phyloP scores from a whole-genome alignment of 495 filamentous ascomycete species.

The Podospora bellae-mahoneyi region DNA sequence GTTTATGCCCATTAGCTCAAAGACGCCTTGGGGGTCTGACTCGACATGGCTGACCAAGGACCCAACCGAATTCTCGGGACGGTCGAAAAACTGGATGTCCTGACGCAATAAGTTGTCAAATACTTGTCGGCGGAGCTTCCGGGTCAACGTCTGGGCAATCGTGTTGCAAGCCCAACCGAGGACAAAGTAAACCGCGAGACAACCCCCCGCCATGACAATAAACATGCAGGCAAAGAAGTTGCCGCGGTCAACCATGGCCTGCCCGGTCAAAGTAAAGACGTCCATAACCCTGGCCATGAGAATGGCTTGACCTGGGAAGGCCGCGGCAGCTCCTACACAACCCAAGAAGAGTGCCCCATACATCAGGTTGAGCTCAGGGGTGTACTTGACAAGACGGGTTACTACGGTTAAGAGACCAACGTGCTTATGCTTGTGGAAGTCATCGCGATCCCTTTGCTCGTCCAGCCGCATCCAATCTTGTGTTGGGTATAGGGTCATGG shows the following conservation, averaged over 20 bases:
- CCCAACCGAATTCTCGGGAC: slow-evolving; percentile 75
- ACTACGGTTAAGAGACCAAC: slow-evolving; percentile 18
- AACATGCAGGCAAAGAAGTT: slow-evolving; percentile 59
- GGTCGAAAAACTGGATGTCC: slow-evolving; percentile 82
- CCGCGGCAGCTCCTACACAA: slow-evolving; percentile 23
- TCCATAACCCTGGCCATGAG: slow-evolving; percentile 35
- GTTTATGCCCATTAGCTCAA: slow-evolving; percentile 81
- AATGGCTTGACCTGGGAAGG: slow-evolving; percentile 38
- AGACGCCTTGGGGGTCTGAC: slow-evolving; percentile 60
- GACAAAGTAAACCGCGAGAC: slow-evolving; percentile 39
- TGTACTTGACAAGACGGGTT: slow-evolving; percentile 14
- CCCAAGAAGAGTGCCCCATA: slow-evolving; percentile 5
- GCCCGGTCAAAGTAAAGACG: slow-evolving; percentile 27
- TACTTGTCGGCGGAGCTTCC: slow-evolving; percentile 66
- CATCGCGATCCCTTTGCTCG: slow-evolving; percentile 19
- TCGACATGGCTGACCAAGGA: slow-evolving; percentile 62
- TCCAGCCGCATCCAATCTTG: slow-evolving; percentile 20
- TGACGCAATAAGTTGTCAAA: slow-evolving; percentile 87
- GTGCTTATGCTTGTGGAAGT: slow-evolving; percentile 23
- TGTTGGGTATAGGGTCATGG: slow-evolving; percentile 29
- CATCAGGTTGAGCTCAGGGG: slow-evolving; percentile 18
- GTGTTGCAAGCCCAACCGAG: slow-evolving; percentile 47
- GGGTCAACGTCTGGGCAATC: slow-evolving; percentile 54
- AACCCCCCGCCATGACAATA: slow-evolving; percentile 46
- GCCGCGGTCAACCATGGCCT: slow-evolving; percentile 31